Evolutionary conservation across 2,329 filamentous ascomycete genomes (phyloP).

Genomic region (Fusarium pseudoanthophilum): DNA sequence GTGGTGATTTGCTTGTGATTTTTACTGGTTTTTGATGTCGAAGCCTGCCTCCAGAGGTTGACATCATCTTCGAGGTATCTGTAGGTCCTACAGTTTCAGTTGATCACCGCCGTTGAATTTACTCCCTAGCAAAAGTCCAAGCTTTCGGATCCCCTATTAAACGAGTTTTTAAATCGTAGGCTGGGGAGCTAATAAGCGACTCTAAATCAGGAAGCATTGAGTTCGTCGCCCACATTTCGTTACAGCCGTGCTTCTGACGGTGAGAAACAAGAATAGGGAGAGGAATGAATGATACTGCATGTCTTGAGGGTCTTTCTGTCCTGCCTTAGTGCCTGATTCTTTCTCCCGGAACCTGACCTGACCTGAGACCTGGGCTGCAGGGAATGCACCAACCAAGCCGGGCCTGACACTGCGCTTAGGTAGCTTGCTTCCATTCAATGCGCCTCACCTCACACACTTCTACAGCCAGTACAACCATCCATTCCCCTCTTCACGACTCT

Average conservation of each 20-base stretch:
- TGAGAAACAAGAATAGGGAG: constrained; percentile 5
- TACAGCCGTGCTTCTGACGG: constrained; percentile 24
- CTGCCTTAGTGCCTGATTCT: constrained; percentile 38
- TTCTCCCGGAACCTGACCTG: constrained; percentile 18
- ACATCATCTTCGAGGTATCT: constrained; percentile 5
- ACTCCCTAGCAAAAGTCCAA: constrained; percentile 15
- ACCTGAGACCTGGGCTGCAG: constrained; percentile 32
- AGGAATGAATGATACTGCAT: neutral
- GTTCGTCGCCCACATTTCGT: constrained; percentile 4
- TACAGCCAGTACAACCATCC: constrained; percentile 28
- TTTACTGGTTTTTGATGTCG: neutral
- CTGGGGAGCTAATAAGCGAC: constrained; percentile 26
- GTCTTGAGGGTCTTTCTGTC: constrained; percentile 10
- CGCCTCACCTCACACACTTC: constrained; percentile 31
- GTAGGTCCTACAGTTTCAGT: constrained; percentile 1
- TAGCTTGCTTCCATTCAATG: constrained; percentile 19
- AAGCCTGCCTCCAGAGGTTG: neutral
- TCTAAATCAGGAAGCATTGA: constrained; percentile 2
- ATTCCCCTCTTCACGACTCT: constrained; percentile 32
- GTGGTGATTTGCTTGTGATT: neutral
- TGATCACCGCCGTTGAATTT: constrained; percentile 15
- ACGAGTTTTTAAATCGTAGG: constrained; percentile 30
- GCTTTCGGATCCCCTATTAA: constrained; percentile 30
- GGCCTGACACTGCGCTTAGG: constrained; percentile 35
- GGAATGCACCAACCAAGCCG: constrained; percentile 28